These are phyloP conservation scores for Acanthamoeba lenticulata DNA, from an alignment of 208 protist genomes.

Conservation along the genomic window DNA sequence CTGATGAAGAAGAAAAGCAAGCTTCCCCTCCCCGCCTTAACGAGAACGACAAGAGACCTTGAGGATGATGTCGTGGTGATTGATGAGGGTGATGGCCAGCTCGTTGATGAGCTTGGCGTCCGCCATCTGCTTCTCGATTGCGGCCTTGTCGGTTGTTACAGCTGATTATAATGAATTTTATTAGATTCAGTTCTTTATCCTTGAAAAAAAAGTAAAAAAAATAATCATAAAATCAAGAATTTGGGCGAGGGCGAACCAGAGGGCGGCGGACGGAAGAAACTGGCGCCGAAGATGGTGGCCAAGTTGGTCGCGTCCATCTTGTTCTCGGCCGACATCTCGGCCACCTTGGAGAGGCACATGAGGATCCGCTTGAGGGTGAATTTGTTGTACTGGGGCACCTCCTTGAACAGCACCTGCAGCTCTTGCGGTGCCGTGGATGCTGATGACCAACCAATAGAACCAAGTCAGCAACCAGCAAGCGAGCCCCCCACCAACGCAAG, in stretches of 20 bases:
- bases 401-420: not conserved
- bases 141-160: not conserved
- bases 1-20: too few relatives aligned
- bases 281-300: not conserved
- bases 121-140: not conserved
- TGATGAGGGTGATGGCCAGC: not conserved
- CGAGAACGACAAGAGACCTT: not conserved
- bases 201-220: too few relatives aligned
- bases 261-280: not conserved
- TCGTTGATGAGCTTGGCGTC: not conserved
- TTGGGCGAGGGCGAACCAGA: not conserved
- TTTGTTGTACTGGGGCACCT: conserved; percentile 25
- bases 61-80: not conserved
- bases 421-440: not conserved
- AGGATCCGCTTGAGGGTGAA: not conserved
- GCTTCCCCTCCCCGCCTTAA: too few relatives aligned
- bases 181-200: not conserved
- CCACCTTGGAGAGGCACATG: conserved; percentile 21
- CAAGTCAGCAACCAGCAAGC: too few relatives aligned
- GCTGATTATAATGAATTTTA: not conserved
- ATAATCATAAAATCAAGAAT: too few relatives aligned
- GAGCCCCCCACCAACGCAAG: too few relatives aligned
- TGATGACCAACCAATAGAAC: too few relatives aligned
- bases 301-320: conserved; percentile 20
- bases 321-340: not conserved